Conservation (phyloP, 2,329 filamentous ascomycete genomes). For the Elsinoe ampelina region DNA sequence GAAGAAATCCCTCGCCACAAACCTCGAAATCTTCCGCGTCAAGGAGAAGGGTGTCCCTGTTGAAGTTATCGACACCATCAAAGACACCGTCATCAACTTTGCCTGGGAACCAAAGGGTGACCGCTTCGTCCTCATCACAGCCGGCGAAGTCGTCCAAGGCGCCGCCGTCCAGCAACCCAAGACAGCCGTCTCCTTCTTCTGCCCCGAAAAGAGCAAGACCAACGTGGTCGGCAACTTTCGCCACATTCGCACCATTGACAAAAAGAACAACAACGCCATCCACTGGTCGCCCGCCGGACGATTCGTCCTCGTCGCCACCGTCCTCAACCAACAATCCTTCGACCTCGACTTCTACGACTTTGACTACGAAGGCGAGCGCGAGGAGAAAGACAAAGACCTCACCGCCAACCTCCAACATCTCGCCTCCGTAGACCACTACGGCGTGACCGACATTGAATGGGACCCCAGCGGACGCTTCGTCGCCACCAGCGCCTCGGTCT, state of each 20-base stretch:
- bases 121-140: conserved; percentile 94
- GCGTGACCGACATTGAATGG: conserved; percentile 96
- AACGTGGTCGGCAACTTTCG: conserved; percentile 83
- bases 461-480: conserved; percentile 93
- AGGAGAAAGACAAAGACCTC: conserved; percentile 84
- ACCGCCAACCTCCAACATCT: conserved; percentile 92
- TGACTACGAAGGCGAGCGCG: conserved; percentile 95
- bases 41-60: conserved; percentile 96
- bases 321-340: conserved; percentile 84
- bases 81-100: conserved; percentile 98
- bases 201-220: conserved; percentile 87
- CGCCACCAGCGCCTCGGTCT: conserved; percentile 83
- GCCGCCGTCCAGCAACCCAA: conserved; percentile 75
- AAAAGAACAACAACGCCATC: conserved; percentile 99
- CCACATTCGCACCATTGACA: conserved; percentile 87
- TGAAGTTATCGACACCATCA: conserved; percentile 94
- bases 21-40: conserved; percentile 95
- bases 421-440: conserved; percentile 91
- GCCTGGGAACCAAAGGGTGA: conserved; percentile 98
- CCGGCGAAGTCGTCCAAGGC: conserved; percentile 67
- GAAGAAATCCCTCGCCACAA: conserved; percentile 95
- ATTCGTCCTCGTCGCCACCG: conserved; percentile 89
- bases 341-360: conserved; percentile 97
- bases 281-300: conserved; percentile 97
- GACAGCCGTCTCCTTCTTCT: conserved; percentile 92